Evolutionary conservation across 2,329 filamentous ascomycete genomes (phyloP).

Genomic region (Neofusicoccum laricinum): DNA sequence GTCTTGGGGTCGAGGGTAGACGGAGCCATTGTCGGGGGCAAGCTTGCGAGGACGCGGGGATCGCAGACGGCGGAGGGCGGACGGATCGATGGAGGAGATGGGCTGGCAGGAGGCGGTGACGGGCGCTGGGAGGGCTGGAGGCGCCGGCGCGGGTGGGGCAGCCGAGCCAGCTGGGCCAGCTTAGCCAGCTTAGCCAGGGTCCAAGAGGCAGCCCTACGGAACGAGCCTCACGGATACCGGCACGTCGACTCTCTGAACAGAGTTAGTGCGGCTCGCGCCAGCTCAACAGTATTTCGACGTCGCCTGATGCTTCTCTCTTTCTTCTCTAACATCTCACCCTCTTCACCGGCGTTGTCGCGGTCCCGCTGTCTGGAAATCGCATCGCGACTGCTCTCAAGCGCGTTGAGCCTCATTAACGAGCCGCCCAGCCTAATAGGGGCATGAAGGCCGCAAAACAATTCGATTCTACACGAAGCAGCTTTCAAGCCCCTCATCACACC

Average conservation of each 20-base stretch:
- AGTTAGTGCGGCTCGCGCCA: constrained; percentile 6
- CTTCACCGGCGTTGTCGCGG: background rate
- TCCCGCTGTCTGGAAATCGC: background rate
- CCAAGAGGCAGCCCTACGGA: background rate
- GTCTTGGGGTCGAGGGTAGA: constrained; percentile 52
- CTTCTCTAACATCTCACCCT: background rate
- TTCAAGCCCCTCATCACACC: too few species aligned
- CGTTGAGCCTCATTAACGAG: background rate
- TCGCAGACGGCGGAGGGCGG: background rate
- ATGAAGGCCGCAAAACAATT: background rate
- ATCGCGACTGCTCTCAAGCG: background rate
- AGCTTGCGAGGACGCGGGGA: background rate
- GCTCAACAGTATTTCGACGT: constrained; percentile 11
- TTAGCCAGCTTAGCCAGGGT: background rate
- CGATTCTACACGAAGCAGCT: background rate
- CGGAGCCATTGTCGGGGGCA: background rate
- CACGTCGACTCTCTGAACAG: constrained; percentile 8
- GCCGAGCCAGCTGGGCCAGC: background rate
- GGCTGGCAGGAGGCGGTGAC: background rate
- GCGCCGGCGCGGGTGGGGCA: background rate
- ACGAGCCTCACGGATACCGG: constrained; percentile 14
- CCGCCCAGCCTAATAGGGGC: background rate
- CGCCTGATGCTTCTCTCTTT: background rate
- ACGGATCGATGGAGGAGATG: background rate
- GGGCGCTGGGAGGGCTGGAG: background rate